Conservation (phyloP, 306 rosid genomes). For the Cucurbita moschata region DNA sequence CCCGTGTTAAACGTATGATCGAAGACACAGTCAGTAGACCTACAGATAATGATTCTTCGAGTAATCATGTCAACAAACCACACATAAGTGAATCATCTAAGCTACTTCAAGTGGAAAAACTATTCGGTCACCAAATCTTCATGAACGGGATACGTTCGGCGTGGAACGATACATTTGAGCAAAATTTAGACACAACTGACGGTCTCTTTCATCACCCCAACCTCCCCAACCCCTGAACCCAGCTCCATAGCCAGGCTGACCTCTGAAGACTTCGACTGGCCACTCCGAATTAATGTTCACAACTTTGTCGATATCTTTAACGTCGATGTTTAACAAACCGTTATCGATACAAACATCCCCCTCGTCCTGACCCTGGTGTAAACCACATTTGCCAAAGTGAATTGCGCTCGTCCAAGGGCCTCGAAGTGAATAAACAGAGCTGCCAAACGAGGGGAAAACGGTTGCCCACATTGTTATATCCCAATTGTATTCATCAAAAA, state of each 20-base stretch:
- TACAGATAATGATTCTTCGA: background rate
- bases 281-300: slow-evolving; percentile 55
- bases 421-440: slow-evolving; percentile 67
- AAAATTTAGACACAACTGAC: slow-evolving; percentile 57
- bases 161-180: slow-evolving; percentile 48
- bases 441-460: slow-evolving; percentile 87
- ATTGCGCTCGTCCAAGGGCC: slow-evolving; percentile 83
- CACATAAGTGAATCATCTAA: background rate
- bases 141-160: slow-evolving; percentile 9
- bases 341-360: slow-evolving; percentile 52
- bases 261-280: slow-evolving; percentile 38
- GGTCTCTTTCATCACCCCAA: slow-evolving; percentile 91
- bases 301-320: slow-evolving; percentile 45
- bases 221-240: slow-evolving; percentile 99
- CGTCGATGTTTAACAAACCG: slow-evolving; percentile 41
- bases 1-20: background rate
- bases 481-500: slow-evolving; percentile 93
- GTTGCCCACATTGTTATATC: slow-evolving; percentile 99
- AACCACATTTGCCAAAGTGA: slow-evolving; percentile 91
- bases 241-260: slow-evolving; percentile 80
- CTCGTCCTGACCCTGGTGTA: slow-evolving; percentile 94
- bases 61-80: background rate
- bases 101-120: background rate
- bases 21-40: background rate
- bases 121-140: background rate